Conservation (phyloP, 768 basidiomycete genomes). For the Suillus spraguei region DNA sequence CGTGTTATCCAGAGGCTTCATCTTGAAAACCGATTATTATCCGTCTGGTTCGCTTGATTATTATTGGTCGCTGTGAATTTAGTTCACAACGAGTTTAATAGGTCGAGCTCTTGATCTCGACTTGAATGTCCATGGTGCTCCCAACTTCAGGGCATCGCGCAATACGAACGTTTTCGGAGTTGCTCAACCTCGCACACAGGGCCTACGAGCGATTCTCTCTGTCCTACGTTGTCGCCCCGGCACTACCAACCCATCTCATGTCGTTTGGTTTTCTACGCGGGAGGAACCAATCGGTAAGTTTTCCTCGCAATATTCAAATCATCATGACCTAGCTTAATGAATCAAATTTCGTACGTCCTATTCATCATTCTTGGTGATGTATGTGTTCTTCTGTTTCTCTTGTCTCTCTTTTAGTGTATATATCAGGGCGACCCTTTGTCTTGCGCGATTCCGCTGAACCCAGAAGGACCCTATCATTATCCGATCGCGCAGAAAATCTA, state of each 20-base stretch:
- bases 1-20: conserved; percentile 85
- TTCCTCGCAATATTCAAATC: neutral
- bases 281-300: conserved; percentile 90
- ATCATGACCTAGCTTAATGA: neutral
- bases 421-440: conserved; percentile 92
- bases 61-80: neutral
- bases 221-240: conserved; percentile 76
- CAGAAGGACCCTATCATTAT: conserved; percentile 73
- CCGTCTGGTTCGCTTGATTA: conserved; percentile 57
- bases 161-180: conserved; percentile 92
- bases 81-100: conserved; percentile 30
- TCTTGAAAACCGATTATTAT: conserved; percentile 92
- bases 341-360: neutral
- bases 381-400: conserved; percentile 16
- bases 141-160: conserved; percentile 88
- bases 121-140: conserved; percentile 90
- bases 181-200: conserved; percentile 93
- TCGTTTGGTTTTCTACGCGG: conserved; percentile 95
- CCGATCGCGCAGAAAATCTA: conserved; percentile 92
- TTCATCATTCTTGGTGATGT: conserved; percentile 8
- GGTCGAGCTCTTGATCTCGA: conserved; percentile 90
- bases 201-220: conserved; percentile 87
- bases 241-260: conserved; percentile 63
- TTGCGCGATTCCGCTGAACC: conserved; percentile 87
- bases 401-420: conserved; percentile 57